A percentile compares a stretch with the other conserved stretches of the same genome.
Conservation (phyloP, 306 rosid genomes). For the Cucurbita maxima region DNA sequence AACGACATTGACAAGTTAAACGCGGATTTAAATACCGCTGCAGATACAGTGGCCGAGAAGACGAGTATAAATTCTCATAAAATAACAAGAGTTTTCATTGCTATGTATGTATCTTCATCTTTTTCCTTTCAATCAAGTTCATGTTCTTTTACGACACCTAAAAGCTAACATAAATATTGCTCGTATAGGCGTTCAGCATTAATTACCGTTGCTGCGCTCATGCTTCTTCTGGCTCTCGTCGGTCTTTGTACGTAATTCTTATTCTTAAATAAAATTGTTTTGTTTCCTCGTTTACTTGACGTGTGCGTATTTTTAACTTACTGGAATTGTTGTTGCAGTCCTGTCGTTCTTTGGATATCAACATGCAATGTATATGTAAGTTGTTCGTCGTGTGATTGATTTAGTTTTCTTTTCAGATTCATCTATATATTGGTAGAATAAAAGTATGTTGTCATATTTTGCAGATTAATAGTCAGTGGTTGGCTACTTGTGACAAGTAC, state of each 20-base stretch:
- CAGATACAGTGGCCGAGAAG: slow-evolving; percentile 48
- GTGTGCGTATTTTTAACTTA: neutral
- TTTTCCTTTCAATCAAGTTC: slow-evolving; percentile 1
- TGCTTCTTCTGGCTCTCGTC: slow-evolving; percentile 67
- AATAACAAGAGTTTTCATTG: slow-evolving; percentile 45
- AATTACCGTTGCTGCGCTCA: slow-evolving; percentile 62
- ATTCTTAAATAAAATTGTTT: neutral
- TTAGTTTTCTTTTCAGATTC: neutral
- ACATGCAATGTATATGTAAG: slow-evolving; percentile 85
- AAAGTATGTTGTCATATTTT: slow-evolving; percentile 18
- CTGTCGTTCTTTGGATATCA: slow-evolving; percentile 63
- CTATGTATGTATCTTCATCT: slow-evolving; percentile 45
- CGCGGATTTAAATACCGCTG: slow-evolving; percentile 59
- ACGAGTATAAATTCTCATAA: slow-evolving; percentile 56
- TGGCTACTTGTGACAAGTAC: slow-evolving; percentile 85
- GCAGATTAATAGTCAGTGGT: slow-evolving; percentile 83
- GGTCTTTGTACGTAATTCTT: slow-evolving; percentile 54
- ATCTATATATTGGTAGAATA: slow-evolving; percentile 2
- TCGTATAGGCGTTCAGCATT: slow-evolving; percentile 52
- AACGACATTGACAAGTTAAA: slow-evolving; percentile 63
- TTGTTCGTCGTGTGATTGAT: neutral
- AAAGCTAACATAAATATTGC: slow-evolving; percentile 19
- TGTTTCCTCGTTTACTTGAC: neutral
- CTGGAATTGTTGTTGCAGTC: slow-evolving; percentile 37
- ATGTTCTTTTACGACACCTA: neutral